Evolutionary conservation across 2,329 filamentous ascomycete genomes (phyloP), one percentile per base, ranked within the genome.

Genomic region (Aspergillus quadrilineatus): DNA sequence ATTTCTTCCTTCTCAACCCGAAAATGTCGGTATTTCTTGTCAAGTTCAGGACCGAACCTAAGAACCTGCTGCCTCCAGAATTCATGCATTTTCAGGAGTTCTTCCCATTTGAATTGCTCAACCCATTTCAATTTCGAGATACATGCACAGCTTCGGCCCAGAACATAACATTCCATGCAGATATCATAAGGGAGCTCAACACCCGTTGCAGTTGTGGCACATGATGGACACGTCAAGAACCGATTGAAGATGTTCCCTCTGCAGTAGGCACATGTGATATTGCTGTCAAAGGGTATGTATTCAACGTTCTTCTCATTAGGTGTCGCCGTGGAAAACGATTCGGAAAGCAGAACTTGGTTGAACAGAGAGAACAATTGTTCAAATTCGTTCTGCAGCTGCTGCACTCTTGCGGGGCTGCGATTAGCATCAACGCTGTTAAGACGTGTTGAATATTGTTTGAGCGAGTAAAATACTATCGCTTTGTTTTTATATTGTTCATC

Each of bases 401-500:
- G 85, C 34, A 89, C 79, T 51, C 84, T 85, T 2, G 77, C 73
- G 55, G 71, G 77, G 57, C 65, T 75, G 65, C 60, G 53, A 29
- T 73, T 52, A 48, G 83, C 77, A 53, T 82, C 77, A 14, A 90
- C 81, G 49, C 85, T 79, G n/a, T 79, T 77, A 60, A 88, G 76
- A 29, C 84, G 71, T 5, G 72, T 72, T 1, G 81, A 82, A 70
- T 97, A 97, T 67, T 92, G 94, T 9, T 88, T 78, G 3, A 97
- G 80, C 0, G 92, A 90, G 69, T 88, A 96, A 72, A 92, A 96
- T 44, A 97, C 82, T 56, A 97, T 97, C 4, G 92, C 90, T 72
- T 97, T 97, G 77, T 96, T 97, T 73, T 97, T 97, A 79, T 99
- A 99, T 72, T 97, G 93, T 71, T 99, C 94, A 64, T 99, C 94